A percentile compares a stretch with the other conserved stretches of the same genome.
These are phyloP conservation scores for Spergularia bocconei DNA, from an alignment of 148 eudicot species.

Conservation along the genomic window DNA sequence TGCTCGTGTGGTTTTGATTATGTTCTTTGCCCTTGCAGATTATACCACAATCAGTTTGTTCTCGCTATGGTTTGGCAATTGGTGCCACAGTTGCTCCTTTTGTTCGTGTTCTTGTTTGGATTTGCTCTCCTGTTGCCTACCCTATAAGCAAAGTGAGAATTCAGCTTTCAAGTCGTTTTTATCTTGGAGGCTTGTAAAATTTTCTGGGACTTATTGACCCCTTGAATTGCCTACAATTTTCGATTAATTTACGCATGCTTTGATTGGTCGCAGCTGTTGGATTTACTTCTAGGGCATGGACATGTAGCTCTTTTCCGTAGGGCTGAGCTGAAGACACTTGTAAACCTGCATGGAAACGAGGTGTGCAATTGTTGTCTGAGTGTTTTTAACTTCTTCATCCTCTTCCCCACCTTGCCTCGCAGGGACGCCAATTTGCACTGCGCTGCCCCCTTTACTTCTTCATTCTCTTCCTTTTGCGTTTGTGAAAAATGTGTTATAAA, in stretches of 20 bases:
- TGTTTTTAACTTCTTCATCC: background rate
- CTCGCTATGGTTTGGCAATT: slow-evolving; percentile 89
- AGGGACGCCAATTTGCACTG: too few species aligned
- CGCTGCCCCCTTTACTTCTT: background rate
- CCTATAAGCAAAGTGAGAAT: slow-evolving; percentile 90
- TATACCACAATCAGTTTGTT: slow-evolving; percentile 89
- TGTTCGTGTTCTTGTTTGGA: slow-evolving; percentile 92
- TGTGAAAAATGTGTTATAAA: background rate
- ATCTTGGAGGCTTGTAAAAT: too few species aligned
- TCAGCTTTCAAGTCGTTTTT: too few species aligned
- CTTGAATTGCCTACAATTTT: slow-evolving; percentile 1
- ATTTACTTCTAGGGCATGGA: slow-evolving; percentile 52
- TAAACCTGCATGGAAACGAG: slow-evolving; percentile 63
- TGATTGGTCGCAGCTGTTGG: slow-evolving; percentile 53
- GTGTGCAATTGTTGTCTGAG: slow-evolving; percentile 22
- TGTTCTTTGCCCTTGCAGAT: slow-evolving; percentile 50
- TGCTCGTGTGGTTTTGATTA: background rate
- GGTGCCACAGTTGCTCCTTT: slow-evolving; percentile 89
- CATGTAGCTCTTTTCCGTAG: slow-evolving; percentile 62
- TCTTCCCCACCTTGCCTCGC: too few species aligned
- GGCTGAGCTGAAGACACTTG: slow-evolving; percentile 66
- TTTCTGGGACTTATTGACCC: background rate
- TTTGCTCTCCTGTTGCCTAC: slow-evolving; percentile 91
- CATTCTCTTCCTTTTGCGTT: background rate
- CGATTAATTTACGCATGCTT: slow-evolving; percentile 15